These are phyloP conservation scores for Beta macrorhiza DNA, from an alignment of 179 eudicot genomes.

Conservation along the genomic window DNA sequence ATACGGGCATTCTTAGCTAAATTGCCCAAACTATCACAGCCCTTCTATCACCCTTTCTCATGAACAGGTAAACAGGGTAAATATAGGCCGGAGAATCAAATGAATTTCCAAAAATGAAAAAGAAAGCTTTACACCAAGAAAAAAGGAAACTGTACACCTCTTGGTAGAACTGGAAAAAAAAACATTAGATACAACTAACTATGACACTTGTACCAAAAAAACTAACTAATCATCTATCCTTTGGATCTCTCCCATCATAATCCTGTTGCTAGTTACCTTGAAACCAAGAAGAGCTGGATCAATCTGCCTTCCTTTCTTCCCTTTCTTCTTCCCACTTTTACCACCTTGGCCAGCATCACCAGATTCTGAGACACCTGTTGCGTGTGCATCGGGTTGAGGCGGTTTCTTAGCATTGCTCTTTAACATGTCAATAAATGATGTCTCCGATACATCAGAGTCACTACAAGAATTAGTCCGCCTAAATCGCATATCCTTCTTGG, in stretches of 20 bases:
- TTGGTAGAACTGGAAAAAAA: background rate
- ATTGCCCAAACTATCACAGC: slow-evolving; percentile 22
- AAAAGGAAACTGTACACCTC: slow-evolving; percentile 30
- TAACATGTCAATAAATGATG: slow-evolving; percentile 89
- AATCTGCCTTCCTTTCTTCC: slow-evolving; percentile 88
- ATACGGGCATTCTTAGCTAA: slow-evolving; percentile 11
- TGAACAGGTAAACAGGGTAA: slow-evolving; percentile 2
- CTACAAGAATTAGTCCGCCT: slow-evolving; percentile 70
- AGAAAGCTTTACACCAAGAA: slow-evolving; percentile 29
- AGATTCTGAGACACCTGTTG: slow-evolving; percentile 37
- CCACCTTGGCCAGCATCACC: slow-evolving; percentile 59
- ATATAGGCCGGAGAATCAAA: slow-evolving; percentile 13
- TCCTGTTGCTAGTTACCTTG: slow-evolving; percentile 94
- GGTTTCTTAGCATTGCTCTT: slow-evolving; percentile 76
- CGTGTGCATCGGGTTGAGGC: slow-evolving; percentile 42
- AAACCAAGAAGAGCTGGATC: slow-evolving; percentile 98
- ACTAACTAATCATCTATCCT: slow-evolving; percentile 59
- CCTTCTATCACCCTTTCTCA: slow-evolving; percentile 2
- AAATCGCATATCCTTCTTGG: slow-evolving; percentile 62
- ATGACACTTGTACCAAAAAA: background rate
- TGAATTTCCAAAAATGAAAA: background rate
- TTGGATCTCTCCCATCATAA: slow-evolving; percentile 99
- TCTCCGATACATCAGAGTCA: slow-evolving; percentile 78
- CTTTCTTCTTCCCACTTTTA: slow-evolving; percentile 77
- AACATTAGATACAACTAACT: slow-evolving; percentile 9